phyloP scores from a whole-genome alignment of 139 green algal species.

The Trebouxia sp. region DNA sequence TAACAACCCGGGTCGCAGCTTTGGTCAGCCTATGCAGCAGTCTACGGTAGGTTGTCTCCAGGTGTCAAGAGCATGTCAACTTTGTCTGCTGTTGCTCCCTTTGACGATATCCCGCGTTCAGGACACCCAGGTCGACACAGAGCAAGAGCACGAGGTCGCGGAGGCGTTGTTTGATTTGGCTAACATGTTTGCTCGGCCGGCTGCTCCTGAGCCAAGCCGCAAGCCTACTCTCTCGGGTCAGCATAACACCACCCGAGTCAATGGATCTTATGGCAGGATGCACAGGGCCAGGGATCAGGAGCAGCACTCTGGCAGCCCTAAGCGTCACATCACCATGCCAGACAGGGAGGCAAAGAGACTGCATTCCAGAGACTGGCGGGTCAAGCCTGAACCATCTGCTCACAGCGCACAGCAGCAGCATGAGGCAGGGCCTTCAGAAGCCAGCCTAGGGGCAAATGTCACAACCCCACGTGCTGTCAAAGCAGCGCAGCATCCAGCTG shows the following conservation, averaged over 20 bases:
- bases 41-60: background rate
- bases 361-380: background rate
- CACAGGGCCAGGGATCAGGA: background rate
- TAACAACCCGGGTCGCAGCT: background rate
- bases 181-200: slow-evolving; percentile 11
- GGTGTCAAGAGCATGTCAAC: background rate
- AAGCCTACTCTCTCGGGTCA: background rate
- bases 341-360: background rate
- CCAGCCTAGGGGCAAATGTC: background rate
- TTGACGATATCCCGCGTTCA: slow-evolving; percentile 18
- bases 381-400: background rate
- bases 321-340: background rate
- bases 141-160: slow-evolving; percentile 36
- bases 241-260: background rate
- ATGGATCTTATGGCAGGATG: slow-evolving; percentile 1
- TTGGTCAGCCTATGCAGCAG: background rate
- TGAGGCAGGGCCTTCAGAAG: background rate
- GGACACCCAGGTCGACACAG: slow-evolving; percentile 3
- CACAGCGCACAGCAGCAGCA: background rate
- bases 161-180: slow-evolving; percentile 46
- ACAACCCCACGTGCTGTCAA: slow-evolving; percentile 12
- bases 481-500: slow-evolving; percentile 4
- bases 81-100: background rate
- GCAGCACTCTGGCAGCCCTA: background rate
- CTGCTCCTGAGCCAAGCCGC: background rate